Evolutionary conservation across 139 green algal genomes (phyloP).

Genomic region (Coccomyxa sp.): DNA sequence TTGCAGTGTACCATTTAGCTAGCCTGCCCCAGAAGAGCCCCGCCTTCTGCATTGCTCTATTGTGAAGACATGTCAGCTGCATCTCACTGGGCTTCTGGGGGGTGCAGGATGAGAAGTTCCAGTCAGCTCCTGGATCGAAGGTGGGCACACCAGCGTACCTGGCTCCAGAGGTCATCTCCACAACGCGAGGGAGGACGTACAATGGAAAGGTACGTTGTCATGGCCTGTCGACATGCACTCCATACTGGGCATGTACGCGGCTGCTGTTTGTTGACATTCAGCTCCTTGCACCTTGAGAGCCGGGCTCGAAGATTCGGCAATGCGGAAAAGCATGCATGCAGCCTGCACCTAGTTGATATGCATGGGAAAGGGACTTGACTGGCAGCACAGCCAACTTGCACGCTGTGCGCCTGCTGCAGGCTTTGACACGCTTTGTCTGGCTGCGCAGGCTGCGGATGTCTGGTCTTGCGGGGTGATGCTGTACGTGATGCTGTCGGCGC

Average conservation of each 20-base stretch:
- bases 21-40: no score
- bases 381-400: no score
- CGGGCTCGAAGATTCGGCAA: neutral
- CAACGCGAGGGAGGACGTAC: conserved; percentile 31
- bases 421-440: neutral
- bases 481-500: conserved; percentile 65
- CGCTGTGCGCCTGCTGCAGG: neutral
- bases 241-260: neutral
- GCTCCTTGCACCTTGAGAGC: neutral
- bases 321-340: neutral
- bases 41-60: no score
- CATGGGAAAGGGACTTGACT: neutral
- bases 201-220: conserved; percentile 28
- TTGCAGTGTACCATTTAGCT: no score
- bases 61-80: no score
- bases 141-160: conserved; percentile 83
- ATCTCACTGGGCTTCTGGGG: no score
- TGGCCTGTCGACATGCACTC: neutral
- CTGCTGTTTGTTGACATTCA: neutral
- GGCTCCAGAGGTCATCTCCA: conserved; percentile 54
- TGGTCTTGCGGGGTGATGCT: conserved; percentile 70
- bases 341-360: neutral
- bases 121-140: conserved; percentile 49
- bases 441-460: conserved; percentile 40
- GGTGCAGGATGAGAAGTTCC: conserved; percentile 65